Evolutionary conservation across 345 rosid genomes (phyloP).

Genomic region (Brassica incana): DNA sequence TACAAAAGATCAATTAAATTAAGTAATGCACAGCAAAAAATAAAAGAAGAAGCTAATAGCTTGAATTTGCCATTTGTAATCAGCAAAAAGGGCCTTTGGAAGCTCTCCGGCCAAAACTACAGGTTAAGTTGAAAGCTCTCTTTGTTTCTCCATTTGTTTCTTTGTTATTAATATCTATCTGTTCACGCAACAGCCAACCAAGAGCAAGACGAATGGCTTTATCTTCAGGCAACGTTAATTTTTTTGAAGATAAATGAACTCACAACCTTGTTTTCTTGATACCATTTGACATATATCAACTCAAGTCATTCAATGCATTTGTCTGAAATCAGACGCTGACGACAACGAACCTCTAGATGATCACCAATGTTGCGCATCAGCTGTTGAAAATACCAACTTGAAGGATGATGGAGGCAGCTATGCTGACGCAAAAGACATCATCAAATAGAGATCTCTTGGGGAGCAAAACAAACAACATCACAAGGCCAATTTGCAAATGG

Average conservation of each 20-base stretch:
- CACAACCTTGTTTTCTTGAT: slow-evolving; percentile 11
- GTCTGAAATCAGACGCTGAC: slow-evolving; percentile 24
- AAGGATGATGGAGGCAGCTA: slow-evolving; percentile 24
- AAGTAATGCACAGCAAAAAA: not conserved
- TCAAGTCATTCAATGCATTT: not conserved
- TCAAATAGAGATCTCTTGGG: slow-evolving; percentile 10
- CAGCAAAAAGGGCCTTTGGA: slow-evolving; percentile 80
- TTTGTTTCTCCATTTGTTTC: not conserved
- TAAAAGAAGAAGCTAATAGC: not conserved
- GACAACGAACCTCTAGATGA: slow-evolving; percentile 29
- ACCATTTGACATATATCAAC: not conserved
- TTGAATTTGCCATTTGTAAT: slow-evolving; percentile 2
- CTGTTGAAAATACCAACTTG: slow-evolving; percentile 16
- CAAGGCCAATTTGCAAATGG: slow-evolving; percentile 24
- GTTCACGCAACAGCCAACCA: slow-evolving; percentile 54
- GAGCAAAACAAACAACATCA: slow-evolving; percentile 19
- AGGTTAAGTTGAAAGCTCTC: slow-evolving; percentile 44
- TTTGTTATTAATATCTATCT: not conserved
- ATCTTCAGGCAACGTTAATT: slow-evolving; percentile 55
- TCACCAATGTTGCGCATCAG: slow-evolving; percentile 23
- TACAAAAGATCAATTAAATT: not conserved
- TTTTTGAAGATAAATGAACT: not conserved
- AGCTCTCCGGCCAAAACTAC: slow-evolving; percentile 83
- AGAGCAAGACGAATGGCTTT: slow-evolving; percentile 76
- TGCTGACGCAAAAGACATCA: slow-evolving; percentile 20